Evolutionary conservation across 495 filamentous ascomycete species (phyloP), one percentile per base, ranked within the genome.

Genomic region (Podospora sp.): DNA sequence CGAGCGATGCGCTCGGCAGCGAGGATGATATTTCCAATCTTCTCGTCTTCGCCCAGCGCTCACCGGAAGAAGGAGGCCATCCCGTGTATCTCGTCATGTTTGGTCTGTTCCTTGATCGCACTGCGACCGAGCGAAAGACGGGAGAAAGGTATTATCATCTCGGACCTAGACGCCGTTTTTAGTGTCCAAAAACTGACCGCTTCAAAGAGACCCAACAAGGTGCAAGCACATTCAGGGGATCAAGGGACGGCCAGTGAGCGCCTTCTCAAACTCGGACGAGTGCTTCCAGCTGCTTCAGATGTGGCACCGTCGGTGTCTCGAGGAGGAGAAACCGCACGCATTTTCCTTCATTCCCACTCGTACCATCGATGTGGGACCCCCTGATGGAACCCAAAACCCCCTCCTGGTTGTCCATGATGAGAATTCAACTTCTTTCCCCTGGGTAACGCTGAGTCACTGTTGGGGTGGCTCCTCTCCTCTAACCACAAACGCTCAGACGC

Each of bases 221-320:
- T 55, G 21, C 25, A 24, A 20, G 24, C 56, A 59, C 56, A 18
- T 6, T 25, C 56, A 27, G 7, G 56, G 56, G 24, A 59, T 59
- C 56, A 59, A 33, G n/a, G 56, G 56, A 33, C 56, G 56, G n/a
- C 56, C 56, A 3, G 56, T 59, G 25, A 59, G 56, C 56, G 56
- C 26, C 25, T 59, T 59, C 56, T 59, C 56, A 2, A 59, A 59
- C 56, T 33, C 56, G 22, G 56, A 59, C 26, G 56, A 59, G 5
- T 59, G 56, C 56, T 59, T 59, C 25, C 25, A 22, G 24, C 56
- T 59, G 16, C 56, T 59, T 16, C 24, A 33, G 56, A 59, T 59
- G 56, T 59, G 56, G 56, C n/a, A 33, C 5, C 16, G n/a, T 14
- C 22, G 26, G 56, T 59, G 56, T 59, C 56, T 59, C n/a, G 24